phyloP scores from a whole-genome alignment of 352 stramenopile species.

The Globisporangium lucens region DNA sequence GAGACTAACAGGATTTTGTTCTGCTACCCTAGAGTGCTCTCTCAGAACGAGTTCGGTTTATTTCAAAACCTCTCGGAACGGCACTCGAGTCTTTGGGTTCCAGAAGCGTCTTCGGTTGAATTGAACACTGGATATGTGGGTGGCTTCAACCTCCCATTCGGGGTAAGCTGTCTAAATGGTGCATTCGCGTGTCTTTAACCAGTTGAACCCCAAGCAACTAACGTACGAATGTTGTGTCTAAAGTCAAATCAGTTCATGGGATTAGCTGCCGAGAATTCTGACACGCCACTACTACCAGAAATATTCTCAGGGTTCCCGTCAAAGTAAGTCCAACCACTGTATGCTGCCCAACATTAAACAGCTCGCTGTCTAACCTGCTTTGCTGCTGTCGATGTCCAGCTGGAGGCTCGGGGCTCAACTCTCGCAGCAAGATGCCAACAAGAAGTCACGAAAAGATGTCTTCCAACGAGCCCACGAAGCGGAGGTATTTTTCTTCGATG shows the following conservation, averaged over 20 bases:
- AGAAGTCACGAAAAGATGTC: neutral
- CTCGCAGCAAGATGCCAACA: neutral
- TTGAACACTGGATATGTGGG: neutral
- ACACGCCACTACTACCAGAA: conserved; percentile 7
- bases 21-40: conserved; percentile 15
- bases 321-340: conserved; percentile 6
- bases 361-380: neutral
- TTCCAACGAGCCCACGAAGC: conserved; percentile 3
- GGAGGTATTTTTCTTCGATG: conserved; percentile 46
- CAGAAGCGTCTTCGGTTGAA: neutral
- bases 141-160: neutral
- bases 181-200: neutral
- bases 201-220: neutral
- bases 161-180: neutral
- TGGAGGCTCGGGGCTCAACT: neutral
- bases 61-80: conserved; percentile 8
- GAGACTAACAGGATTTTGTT: neutral
- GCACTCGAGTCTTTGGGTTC: conserved; percentile 14
- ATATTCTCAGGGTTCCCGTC: conserved; percentile 11
- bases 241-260: conserved; percentile 13
- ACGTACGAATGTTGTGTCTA: neutral
- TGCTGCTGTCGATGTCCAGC: neutral
- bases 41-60: conserved; percentile 11
- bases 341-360: neutral
- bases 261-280: conserved; percentile 5